Percentiles rank a stretch among this genome's conserved stretches.
Evolutionary conservation across 805 yeast genomes (phyloP).

Genomic region (Lipomyces mesembrius): DNA sequence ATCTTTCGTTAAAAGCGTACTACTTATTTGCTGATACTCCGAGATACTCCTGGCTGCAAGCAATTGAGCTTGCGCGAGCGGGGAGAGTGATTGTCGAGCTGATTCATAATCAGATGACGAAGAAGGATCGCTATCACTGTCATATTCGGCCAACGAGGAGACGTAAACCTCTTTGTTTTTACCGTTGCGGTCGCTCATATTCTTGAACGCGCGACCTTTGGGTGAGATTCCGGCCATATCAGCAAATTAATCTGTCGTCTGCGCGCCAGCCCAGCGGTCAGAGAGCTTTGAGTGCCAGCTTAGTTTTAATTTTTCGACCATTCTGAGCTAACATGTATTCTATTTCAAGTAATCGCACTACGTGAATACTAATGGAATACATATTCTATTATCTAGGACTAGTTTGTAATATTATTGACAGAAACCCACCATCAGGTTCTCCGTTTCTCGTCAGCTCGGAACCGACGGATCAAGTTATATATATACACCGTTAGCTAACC

Average conservation of each 20-base stretch:
- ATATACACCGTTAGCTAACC: not conserved
- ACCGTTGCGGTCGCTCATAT: not conserved
- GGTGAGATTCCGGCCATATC: not conserved
- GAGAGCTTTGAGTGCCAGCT: not conserved
- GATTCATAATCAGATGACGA: constrained; percentile 4
- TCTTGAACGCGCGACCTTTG: not conserved
- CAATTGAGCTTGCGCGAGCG: constrained; percentile 9
- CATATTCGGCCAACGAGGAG: constrained; percentile 2
- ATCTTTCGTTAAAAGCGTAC: not conserved
- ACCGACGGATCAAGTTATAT: not conserved
- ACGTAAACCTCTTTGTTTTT: not conserved
- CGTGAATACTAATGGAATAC: not conserved
- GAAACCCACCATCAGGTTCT: too few relatives aligned
- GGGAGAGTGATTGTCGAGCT: not conserved
- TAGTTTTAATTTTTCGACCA: not conserved
- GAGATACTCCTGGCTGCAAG: constrained; percentile 18
- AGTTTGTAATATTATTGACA: too few relatives aligned
- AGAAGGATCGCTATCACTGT: constrained; percentile 8
- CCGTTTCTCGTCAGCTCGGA: not conserved
- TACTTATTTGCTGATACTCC: constrained; percentile 1
- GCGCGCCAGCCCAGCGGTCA: not conserved
- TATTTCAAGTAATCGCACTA: not conserved
- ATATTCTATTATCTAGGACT: too few relatives aligned
- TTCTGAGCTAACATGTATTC: too few relatives aligned
- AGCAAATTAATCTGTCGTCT: not conserved